A percentile compares a stretch with the other conserved stretches of the same genome.
Evolutionary conservation across 1,139 yeast genomes (phyloP).

Genomic region (Yamadazyma trypodendri): DNA sequence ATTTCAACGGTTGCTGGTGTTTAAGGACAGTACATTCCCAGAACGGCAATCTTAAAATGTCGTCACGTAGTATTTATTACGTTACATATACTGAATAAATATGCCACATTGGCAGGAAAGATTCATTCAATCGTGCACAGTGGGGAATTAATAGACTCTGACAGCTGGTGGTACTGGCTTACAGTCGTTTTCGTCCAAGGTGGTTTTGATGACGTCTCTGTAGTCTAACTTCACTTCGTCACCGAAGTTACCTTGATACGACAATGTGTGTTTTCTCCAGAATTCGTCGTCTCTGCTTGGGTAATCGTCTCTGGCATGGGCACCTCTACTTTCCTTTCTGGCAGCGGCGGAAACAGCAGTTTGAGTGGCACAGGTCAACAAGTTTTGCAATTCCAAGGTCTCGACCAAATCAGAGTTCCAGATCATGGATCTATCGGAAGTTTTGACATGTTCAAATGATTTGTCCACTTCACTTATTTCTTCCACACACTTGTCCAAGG

Average conservation of each 20-base stretch:
- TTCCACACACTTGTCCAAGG: constrained; percentile 88
- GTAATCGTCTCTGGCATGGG: constrained; percentile 98
- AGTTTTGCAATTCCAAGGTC: constrained; percentile 93
- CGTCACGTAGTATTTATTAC: neutral
- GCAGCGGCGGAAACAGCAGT: constrained; percentile 94
- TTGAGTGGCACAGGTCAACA: constrained; percentile 96
- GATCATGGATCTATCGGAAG: constrained; percentile 95
- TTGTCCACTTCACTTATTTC: constrained; percentile 76
- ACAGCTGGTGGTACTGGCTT: constrained; percentile 95
- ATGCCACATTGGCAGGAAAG: neutral
- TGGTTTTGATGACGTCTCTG: constrained; percentile 80
- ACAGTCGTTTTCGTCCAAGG: constrained; percentile 91
- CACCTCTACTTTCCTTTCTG: constrained; percentile 98
- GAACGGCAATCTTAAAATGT: too few relatives aligned
- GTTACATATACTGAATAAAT: constrained; percentile 1
- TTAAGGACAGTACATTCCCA: too few relatives aligned
- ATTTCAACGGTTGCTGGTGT: too few relatives aligned
- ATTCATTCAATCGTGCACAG: too few relatives aligned
- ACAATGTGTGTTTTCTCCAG: constrained; percentile 98
- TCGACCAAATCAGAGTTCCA: constrained; percentile 98
- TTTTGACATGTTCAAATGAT: constrained; percentile 65
- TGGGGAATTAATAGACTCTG: constrained; percentile 79
- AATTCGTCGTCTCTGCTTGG: constrained; percentile 92
- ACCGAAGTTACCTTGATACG: constrained; percentile 80
- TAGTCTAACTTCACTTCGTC: constrained; percentile 73